Evolutionary conservation across 139 green algal species (phyloP), one percentile per base, ranked within the genome.

Genomic region (Chlorella sp.): DNA sequence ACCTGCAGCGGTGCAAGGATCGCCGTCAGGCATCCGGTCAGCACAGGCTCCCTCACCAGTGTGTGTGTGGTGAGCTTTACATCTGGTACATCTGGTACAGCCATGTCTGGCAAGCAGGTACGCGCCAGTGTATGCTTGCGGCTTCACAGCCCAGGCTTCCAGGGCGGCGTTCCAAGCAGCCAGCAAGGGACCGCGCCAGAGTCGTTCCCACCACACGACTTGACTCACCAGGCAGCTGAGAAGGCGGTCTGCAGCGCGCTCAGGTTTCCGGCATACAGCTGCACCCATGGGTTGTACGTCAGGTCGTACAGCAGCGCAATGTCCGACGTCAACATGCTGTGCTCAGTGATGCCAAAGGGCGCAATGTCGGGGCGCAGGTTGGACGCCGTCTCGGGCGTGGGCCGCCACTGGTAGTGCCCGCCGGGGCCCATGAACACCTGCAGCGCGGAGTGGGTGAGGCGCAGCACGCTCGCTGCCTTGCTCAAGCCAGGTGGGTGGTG

Each of bases 251-350:
- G 66, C 24, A 83, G 70, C 23, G 35, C 51, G 1, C 23, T 26
- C 27, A 66, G 62, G 70, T 83, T 35, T 10, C 31, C 32, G 24
- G 69, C 73, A 27, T 59, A 83, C n/a, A 71, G 24, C 73, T 80
- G 26, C 1, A 82, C 77, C 26, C 72, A n/a, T n/a, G n/a, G n/a
- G n/a, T n/a, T n/a, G n/a, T n/a, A 51, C 6, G 68, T 31, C 0
- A 74, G 34, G 70, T 82, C 83, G 24, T 59, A 24, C 1, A n/a
- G 51, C 49, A 87, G 70, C 2, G 81, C 77, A 0, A 87, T 31
- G 42, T 87, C 81, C 22, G 74, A 49, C 1, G 77, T 83, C 3
- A 87, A 59, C 81, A 83, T 87, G 31, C 77, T 80, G 71, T 82
- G 75, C 23, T 73, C 5, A 20, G 24, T 27, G 26, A 64, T 20